Evolutionary conservation across 176 grass and related monocot genomes (phyloP), one percentile per base, ranked within the genome.

Genomic region (Paspalum vaginatum): DNA sequence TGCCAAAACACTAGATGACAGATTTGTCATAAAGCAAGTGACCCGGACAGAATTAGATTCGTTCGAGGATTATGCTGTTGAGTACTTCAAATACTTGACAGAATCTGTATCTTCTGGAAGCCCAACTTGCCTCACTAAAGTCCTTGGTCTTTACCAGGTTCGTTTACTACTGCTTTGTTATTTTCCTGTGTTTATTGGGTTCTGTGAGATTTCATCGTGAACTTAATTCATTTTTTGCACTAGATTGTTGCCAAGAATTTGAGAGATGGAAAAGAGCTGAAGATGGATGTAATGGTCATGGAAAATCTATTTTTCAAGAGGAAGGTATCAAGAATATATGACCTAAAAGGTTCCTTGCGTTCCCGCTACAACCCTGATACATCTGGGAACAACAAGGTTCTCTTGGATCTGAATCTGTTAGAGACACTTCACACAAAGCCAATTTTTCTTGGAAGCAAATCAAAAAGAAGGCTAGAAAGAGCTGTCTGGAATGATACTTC

Each of bases 101-200:
- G 86, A 93, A 45, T 89, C 81, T 57, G 42, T 98, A 65, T 72
- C 80, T 60, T 93, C 92, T 62, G 88, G 96, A 72, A 93, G 92
- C 61, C 88, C 92, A 51, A 93, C 88, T 39, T 89, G 90, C 70
- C 90, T 99, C 48, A 89, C 96, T 79, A 99, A 95, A 93, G 76
- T 99, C 63, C 89, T 99, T 82, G 96, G 96, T 73, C 85, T 99
- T 80, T 95, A 95, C 83, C 96, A 99, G 96, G 96, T 99, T 87
- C 75, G 60, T 77, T 67, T 76, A 39, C 18, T 60, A 65, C 21
- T 60, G 59, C 88, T 57, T 46, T 27, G 61, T 51, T 68, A 73
- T 85, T 50, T 43, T 73, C 21, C 40, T 77, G 39, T 70, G 8
- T 48, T 63, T 72, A 22, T 64, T n/a, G 14, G 51, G 18, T 84